These are phyloP conservation scores for Ganoderma resinaceum DNA, from an alignment of 1,284 basidiomycete species.

Conservation along the genomic window DNA sequence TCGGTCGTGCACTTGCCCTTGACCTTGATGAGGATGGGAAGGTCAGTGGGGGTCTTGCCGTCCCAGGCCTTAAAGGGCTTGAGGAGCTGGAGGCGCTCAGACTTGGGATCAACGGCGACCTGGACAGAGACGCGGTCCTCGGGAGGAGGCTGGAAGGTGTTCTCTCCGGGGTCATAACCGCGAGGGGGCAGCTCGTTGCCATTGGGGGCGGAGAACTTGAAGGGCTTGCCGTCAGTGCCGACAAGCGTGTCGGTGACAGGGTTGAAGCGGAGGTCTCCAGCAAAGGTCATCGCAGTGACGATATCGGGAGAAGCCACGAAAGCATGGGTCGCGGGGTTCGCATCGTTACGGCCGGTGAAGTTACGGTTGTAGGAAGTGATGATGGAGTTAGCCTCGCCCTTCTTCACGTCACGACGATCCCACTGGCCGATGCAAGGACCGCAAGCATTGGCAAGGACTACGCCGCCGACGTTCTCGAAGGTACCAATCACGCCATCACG, in stretches of 20 bases:
- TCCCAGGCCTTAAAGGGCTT: constrained; percentile 93
- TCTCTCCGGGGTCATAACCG: constrained; percentile 96
- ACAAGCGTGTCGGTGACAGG: constrained; percentile 91
- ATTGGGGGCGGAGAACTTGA: constrained; percentile 93
- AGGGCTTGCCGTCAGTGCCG: constrained; percentile 94
- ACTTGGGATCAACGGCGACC: constrained; percentile 89
- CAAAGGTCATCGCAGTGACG: constrained; percentile 97
- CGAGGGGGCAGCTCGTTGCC: constrained; percentile 93
- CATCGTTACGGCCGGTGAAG: constrained; percentile 99
- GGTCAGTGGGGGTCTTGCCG: constrained; percentile 89
- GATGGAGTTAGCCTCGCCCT: constrained; percentile 97
- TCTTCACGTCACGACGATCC: constrained; percentile 97
- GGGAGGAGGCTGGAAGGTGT: constrained; percentile 98
- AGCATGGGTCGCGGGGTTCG: constrained; percentile 98
- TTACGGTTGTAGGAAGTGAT: constrained; percentile 99
- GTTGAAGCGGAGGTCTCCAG: constrained; percentile 96
- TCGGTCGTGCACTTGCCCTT: constrained; percentile 98
- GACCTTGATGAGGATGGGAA: constrained; percentile 97
- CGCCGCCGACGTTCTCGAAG: constrained; percentile 89
- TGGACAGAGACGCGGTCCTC: constrained; percentile 82
- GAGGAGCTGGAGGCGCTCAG: constrained; percentile 95
- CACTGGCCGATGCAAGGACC: constrained; percentile 99
- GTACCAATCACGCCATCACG: constrained; percentile 93
- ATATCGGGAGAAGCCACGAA: constrained; percentile 99
- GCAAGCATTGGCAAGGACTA: constrained; percentile 98